Conservation (phyloP, 139 green algal genomes). For the Chlorella sp. region DNA sequence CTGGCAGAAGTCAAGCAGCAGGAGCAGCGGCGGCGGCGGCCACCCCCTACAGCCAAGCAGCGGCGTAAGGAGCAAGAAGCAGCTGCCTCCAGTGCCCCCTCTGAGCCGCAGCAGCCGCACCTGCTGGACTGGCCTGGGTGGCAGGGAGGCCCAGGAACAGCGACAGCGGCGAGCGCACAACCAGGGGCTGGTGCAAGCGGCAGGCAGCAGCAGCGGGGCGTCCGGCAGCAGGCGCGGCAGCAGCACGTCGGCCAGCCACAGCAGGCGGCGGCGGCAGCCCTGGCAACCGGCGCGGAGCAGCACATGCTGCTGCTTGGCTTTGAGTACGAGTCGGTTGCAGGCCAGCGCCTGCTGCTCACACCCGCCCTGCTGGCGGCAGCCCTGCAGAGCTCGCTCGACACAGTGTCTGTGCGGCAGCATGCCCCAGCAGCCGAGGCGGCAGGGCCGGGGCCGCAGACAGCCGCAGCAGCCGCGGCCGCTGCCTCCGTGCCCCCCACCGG, state of each 20-base stretch:
- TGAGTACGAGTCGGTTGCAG: conserved; percentile 14
- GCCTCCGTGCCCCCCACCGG: neutral
- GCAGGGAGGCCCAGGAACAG: neutral
- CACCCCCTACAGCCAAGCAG: neutral
- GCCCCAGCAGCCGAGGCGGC: neutral
- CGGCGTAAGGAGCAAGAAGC: neutral
- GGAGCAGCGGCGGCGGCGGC: neutral
- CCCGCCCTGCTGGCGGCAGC: conserved; percentile 5
- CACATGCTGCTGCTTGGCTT: neutral
- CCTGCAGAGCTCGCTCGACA: neutral
- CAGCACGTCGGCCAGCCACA: neutral
- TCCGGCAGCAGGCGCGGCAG: neutral
- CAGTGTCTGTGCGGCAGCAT: conserved; percentile 15
- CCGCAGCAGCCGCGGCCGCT: neutral
- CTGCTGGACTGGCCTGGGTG: conserved; percentile 21
- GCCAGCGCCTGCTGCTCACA: conserved; percentile 24
- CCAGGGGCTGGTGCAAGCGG: neutral
- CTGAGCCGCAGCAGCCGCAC: neutral
- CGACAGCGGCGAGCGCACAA: neutral
- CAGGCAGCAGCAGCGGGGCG: neutral
- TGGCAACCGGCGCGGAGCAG: conserved; percentile 7
- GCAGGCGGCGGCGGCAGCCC: neutral
- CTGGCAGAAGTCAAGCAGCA: neutral
- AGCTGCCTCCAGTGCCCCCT: neutral
- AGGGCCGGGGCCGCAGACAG: neutral